Evolutionary conservation across 2,329 filamentous ascomycete genomes (phyloP).

Genomic region (Sodiomyces alkalinus): DNA sequence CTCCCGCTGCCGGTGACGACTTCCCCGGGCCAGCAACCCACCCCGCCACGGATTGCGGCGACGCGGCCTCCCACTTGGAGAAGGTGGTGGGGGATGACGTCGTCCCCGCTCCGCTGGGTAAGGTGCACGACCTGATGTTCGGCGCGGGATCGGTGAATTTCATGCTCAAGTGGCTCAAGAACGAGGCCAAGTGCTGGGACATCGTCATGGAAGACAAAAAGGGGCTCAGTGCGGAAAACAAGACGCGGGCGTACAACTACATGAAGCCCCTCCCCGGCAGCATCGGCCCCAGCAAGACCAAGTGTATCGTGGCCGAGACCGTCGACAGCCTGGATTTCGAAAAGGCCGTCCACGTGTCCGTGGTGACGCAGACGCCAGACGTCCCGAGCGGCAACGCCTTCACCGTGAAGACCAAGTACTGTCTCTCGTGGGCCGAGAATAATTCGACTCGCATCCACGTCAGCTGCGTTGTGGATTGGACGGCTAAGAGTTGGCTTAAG

Average conservation of each 20-base stretch:
- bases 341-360: slow-evolving; percentile 68
- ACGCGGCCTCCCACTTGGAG: slow-evolving; percentile 67
- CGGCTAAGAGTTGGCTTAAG: slow-evolving; percentile 95
- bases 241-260: slow-evolving; percentile 63
- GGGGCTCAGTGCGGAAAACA: slow-evolving; percentile 60
- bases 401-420: slow-evolving; percentile 83
- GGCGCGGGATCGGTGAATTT: slow-evolving; percentile 65
- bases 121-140: slow-evolving; percentile 80
- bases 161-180: slow-evolving; percentile 73
- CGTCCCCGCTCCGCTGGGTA: slow-evolving; percentile 76
- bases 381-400: slow-evolving; percentile 92
- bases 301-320: slow-evolving; percentile 76
- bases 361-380: slow-evolving; percentile 80
- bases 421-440: slow-evolving; percentile 78
- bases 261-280: slow-evolving; percentile 77
- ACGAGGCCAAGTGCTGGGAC: slow-evolving; percentile 82
- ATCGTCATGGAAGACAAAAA: slow-evolving; percentile 75
- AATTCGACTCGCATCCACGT: slow-evolving; percentile 76
- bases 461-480: slow-evolving; percentile 89
- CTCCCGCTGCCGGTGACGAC: slow-evolving; percentile 35
- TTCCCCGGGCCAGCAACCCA: slow-evolving; percentile 80
- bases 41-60: slow-evolving; percentile 71
- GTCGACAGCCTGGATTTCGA: slow-evolving; percentile 80
- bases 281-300: slow-evolving; percentile 87
- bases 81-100: slow-evolving; percentile 73